A percentile compares a stretch with the other conserved stretches of the same genome.
Conservation (phyloP, 2,329 filamentous ascomycete species). For the Epichloe scottii region DNA sequence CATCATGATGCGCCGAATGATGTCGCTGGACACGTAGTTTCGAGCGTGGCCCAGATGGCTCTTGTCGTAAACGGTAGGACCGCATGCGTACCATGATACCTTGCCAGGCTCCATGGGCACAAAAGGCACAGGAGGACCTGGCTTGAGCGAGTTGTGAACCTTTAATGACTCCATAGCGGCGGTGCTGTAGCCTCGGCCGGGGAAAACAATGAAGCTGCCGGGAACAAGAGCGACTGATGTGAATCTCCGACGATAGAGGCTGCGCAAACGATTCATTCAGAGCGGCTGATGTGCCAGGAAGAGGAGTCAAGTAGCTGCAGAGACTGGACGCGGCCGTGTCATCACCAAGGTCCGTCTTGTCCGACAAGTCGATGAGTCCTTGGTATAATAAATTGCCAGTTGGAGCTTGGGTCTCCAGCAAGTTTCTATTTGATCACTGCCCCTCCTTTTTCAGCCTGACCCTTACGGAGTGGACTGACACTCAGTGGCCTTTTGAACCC, state of each 20-base stretch:
- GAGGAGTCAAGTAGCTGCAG: slow-evolving; percentile 5
- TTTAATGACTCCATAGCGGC: slow-evolving; percentile 46
- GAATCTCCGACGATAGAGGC: slow-evolving; percentile 16
- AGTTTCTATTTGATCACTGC: too few relatives aligned
- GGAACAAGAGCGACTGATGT: slow-evolving; percentile 15
- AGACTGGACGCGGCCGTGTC: slow-evolving; percentile 9
- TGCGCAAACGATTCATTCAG: slow-evolving; percentile 25
- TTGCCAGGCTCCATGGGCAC: slow-evolving; percentile 57
- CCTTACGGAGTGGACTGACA: too few relatives aligned
- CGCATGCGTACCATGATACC: slow-evolving; percentile 81
- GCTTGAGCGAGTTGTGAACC: slow-evolving; percentile 67
- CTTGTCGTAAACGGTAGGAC: slow-evolving; percentile 76
- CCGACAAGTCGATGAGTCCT: background rate
- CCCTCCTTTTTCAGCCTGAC: too few relatives aligned
- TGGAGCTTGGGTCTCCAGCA: too few relatives aligned
- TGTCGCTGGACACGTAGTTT: slow-evolving; percentile 86
- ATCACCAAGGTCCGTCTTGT: slow-evolving; percentile 4
- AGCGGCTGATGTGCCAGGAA: slow-evolving; percentile 6
- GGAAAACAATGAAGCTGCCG: slow-evolving; percentile 13
- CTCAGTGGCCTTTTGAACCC: background rate
- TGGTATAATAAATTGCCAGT: background rate
- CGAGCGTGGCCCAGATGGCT: slow-evolving; percentile 72
- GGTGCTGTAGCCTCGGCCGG: slow-evolving; percentile 22
- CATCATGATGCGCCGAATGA: slow-evolving; percentile 68
- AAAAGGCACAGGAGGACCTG: slow-evolving; percentile 62